Evolutionary conservation across 441 rosid genomes (phyloP).

Genomic region (Melastoma candidum): DNA sequence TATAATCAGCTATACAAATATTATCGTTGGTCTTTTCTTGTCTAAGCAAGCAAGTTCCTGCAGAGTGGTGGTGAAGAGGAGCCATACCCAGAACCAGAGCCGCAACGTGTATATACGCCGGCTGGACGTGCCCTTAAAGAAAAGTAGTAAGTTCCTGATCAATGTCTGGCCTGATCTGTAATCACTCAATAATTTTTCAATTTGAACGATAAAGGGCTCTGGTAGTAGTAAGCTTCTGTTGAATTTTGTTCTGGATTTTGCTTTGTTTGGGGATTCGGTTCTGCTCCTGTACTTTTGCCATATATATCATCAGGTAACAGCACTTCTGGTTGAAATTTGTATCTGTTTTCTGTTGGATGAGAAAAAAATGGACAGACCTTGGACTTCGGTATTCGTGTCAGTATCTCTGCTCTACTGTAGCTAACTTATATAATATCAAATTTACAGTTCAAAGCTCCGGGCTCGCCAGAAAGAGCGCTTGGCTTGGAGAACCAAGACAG

Average conservation of each 20-base stretch:
- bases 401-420: too few relatives aligned
- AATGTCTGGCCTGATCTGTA: not conserved
- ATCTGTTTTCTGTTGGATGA: too few relatives aligned
- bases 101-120: conserved; percentile 78
- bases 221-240: too few relatives aligned
- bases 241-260: too few relatives aligned
- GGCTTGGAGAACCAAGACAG: conserved; percentile 50
- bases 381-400: not conserved
- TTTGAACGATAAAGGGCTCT: too few relatives aligned
- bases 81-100: conserved; percentile 84
- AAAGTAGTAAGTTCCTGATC: conserved; percentile 63
- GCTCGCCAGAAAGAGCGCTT: conserved; percentile 90
- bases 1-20: too few relatives aligned
- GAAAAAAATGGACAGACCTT: too few relatives aligned
- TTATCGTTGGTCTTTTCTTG: too few relatives aligned
- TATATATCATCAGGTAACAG: too few relatives aligned
- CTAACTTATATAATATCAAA: not conserved
- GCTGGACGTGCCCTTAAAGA: conserved; percentile 93
- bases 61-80: conserved; percentile 92
- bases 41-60: not conserved
- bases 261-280: too few relatives aligned
- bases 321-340: too few relatives aligned
- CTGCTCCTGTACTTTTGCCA: too few relatives aligned
- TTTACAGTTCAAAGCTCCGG: conserved; percentile 81
- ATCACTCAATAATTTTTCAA: not conserved